Conservation (phyloP, 495 filamentous ascomycete genomes). For the Chaetomium fimeti region DNA sequence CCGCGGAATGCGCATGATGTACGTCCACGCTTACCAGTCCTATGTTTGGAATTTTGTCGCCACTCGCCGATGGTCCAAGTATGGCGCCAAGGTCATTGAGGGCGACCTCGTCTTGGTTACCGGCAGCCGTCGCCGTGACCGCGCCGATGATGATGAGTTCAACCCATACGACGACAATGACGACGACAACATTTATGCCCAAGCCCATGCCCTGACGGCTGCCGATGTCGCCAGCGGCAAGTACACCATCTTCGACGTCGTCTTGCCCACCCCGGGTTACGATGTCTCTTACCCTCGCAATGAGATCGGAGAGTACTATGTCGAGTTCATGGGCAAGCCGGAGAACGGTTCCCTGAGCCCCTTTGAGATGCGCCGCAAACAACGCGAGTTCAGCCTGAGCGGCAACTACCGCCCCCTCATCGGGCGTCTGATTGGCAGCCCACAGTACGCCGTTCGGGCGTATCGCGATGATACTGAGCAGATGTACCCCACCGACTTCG, state of each 20-base stretch:
- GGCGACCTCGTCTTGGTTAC: constrained; percentile 79
- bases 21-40: constrained; percentile 93
- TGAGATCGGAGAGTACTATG: constrained; percentile 76
- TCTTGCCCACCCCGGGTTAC: constrained; percentile 91
- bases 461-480: constrained; percentile 75
- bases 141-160: constrained; percentile 55
- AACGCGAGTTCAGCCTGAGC: constrained; percentile 84
- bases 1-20: constrained; percentile 82
- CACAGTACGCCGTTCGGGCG: constrained; percentile 62
- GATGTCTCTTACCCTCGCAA: constrained; percentile 85
- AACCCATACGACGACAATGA: constrained; percentile 42
- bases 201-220: constrained; percentile 70
- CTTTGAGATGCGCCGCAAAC: constrained; percentile 77
- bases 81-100: constrained; percentile 68
- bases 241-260: constrained; percentile 82
- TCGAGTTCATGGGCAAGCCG: constrained; percentile 73
- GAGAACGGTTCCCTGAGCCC: constrained; percentile 77
- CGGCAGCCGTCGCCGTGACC: constrained; percentile 17
- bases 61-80: constrained; percentile 71
- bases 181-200: constrained; percentile 62
- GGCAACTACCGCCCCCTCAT: constrained; percentile 85
- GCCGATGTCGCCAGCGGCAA: constrained; percentile 77
- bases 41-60: constrained; percentile 87
- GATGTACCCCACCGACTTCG: constrained; percentile 74
- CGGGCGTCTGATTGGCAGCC: constrained; percentile 56